Percentiles rank a stretch among this genome's conserved stretches.
These are phyloP conservation scores for Rhodotorula paludigena DNA, from an alignment of 768 basidiomycete genomes.

Conservation along the genomic window DNA sequence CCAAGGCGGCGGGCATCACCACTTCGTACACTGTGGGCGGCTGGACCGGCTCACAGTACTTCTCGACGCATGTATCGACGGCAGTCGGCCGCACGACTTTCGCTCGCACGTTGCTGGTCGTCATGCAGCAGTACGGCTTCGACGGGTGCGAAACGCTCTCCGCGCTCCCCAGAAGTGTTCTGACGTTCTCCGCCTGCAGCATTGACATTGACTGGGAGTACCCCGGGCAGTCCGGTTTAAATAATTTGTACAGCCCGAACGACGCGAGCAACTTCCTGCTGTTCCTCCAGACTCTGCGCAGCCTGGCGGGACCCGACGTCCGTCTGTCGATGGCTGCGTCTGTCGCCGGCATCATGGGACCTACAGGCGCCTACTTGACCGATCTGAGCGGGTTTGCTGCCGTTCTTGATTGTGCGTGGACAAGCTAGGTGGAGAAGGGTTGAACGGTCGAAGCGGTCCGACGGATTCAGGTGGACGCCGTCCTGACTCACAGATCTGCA, in stretches of 20 bases:
- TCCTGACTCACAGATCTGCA: not conserved
- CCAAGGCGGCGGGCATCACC: constrained; percentile 7
- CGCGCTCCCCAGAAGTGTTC: not conserved
- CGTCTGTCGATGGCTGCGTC: constrained; percentile 9
- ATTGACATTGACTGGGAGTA: constrained; percentile 28
- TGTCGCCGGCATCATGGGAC: constrained; percentile 5
- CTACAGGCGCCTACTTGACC: not conserved
- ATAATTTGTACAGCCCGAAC: constrained; percentile 13
- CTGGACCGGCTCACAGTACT: constrained; percentile 63
- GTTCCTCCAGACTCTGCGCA: constrained; percentile 30
- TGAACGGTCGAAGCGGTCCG: too few relatives aligned
- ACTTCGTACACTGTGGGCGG: constrained; percentile 57
- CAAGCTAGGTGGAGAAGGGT: too few relatives aligned
- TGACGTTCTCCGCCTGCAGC: not conserved
- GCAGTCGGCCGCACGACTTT: constrained; percentile 60
- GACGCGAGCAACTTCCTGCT: constrained; percentile 26
- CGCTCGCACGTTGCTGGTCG: constrained; percentile 56
- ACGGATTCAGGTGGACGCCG: too few relatives aligned
- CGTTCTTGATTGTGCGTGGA: constrained; percentile 11
- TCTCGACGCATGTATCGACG: constrained; percentile 60
- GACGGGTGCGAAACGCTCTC: constrained; percentile 44
- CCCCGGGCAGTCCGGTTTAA: constrained; percentile 1
- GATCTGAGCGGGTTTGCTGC: constrained; percentile 13
- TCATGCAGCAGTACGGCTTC: constrained; percentile 55
- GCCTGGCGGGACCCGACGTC: constrained; percentile 16